phyloP scores from a whole-genome alignment of 345 rosid genomes.

The Microthlaspi erraticum region DNA sequence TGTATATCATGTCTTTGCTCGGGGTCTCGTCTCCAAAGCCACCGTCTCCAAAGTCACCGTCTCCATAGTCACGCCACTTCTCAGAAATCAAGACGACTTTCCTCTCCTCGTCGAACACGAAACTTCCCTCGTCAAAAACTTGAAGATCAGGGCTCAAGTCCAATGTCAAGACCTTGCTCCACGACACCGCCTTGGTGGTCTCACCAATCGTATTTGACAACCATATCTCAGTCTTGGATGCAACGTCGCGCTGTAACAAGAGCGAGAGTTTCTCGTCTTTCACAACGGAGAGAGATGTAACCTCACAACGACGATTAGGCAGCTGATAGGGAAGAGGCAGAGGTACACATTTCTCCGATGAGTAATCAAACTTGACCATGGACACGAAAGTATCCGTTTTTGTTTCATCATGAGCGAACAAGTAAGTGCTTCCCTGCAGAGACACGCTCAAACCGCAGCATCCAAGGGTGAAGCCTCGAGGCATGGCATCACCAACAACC shows the following conservation, averaged over 20 bases:
- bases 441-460: background rate
- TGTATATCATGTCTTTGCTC: background rate
- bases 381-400: background rate
- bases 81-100: background rate
- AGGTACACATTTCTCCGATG: background rate
- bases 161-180: background rate
- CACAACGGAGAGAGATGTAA: background rate
- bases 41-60: too few species aligned
- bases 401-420: too few species aligned
- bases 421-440: background rate
- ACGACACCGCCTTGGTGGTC: background rate
- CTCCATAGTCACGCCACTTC: too few species aligned
- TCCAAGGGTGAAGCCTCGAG: background rate
- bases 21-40: too few species aligned
- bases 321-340: background rate
- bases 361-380: background rate
- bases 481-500: background rate
- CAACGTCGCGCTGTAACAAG: background rate
- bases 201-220: slow-evolving; percentile 4
- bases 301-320: background rate
- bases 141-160: background rate
- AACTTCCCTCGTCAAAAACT: background rate
- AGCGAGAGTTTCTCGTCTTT: background rate
- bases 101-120: background rate
- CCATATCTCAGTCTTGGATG: slow-evolving; percentile 4